Percentiles rank a stretch among this genome's conserved stretches.
These are phyloP conservation scores for Globisporangium perplexum DNA, from an alignment of 352 stramenopile genomes.

Conservation along the genomic window DNA sequence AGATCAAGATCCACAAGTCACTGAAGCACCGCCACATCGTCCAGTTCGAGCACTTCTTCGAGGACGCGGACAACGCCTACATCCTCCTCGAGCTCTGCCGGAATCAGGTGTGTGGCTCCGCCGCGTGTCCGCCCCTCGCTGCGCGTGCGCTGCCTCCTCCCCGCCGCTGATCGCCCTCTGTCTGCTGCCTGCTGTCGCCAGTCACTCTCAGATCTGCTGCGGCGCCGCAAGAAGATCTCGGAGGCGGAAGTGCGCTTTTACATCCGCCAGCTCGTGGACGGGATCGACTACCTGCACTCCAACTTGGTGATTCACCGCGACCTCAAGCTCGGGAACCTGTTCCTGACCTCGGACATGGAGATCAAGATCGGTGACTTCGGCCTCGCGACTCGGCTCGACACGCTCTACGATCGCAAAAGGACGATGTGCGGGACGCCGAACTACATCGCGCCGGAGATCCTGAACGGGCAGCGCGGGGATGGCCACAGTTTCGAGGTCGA, in stretches of 20 bases:
- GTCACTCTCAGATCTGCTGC: conserved; percentile 95
- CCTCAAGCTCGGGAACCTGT: conserved; percentile 97
- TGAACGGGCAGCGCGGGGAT: conserved; percentile 83
- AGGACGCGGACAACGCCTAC: conserved; percentile 96
- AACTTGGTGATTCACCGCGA: conserved; percentile 96
- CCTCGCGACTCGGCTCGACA: conserved; percentile 83
- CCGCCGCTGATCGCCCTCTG: not conserved
- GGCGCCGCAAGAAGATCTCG: conserved; percentile 91
- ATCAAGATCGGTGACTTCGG: conserved; percentile 97
- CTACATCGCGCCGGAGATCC: conserved; percentile 92
- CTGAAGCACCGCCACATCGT: conserved; percentile 95
- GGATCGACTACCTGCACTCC: conserved; percentile 93
- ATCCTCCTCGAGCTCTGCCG: conserved; percentile 97
- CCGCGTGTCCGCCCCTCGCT: no score
- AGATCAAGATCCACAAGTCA: conserved; percentile 98
- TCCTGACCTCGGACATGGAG: conserved; percentile 92
- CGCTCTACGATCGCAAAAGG: conserved; percentile 89
- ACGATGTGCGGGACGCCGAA: conserved; percentile 96
- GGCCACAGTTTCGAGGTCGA: conserved; percentile 98
- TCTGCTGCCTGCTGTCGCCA: conserved; percentile 28
- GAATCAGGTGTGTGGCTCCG: conserved; percentile 65
- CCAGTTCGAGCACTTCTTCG: conserved; percentile 98
- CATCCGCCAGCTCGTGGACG: conserved; percentile 87
- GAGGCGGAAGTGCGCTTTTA: conserved; percentile 95
- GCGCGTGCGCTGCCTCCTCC: not conserved